Evolutionary conservation across 345 rosid genomes (phyloP).

Genomic region (Eucalyptus decipiens): DNA sequence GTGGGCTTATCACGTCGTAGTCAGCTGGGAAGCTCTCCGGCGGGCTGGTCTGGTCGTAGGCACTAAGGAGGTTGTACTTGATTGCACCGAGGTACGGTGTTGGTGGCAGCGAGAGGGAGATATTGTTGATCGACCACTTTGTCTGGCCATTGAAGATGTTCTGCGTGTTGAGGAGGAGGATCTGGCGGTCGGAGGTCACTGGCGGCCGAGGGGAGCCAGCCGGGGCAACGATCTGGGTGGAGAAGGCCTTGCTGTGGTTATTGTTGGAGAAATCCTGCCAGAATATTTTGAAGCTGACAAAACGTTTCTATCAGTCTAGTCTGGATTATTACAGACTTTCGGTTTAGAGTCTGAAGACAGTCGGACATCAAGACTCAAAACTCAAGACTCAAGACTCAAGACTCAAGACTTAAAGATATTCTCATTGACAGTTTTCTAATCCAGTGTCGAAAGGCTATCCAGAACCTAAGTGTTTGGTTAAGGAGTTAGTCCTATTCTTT

Average conservation of each 20-base stretch:
- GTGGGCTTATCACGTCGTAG: conserved; percentile 44
- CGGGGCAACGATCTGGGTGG: conserved; percentile 14
- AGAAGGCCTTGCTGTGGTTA: conserved; percentile 40
- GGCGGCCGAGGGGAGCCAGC: conserved; percentile 43
- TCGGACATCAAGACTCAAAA: too few species aligned
- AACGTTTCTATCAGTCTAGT: too few species aligned
- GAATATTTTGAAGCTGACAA: too few species aligned
- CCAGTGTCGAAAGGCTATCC: too few species aligned
- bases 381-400: too few species aligned
- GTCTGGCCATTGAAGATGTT: conserved; percentile 33
- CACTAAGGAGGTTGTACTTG: conserved; percentile 19
- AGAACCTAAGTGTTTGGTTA: too few species aligned
- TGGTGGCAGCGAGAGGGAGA: conserved; percentile 44
- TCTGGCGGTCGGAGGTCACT: conserved; percentile 2
- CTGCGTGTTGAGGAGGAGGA: conserved; percentile 72
- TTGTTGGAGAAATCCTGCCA: too few species aligned
- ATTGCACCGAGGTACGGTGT: conserved; percentile 70
- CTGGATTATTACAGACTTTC: too few species aligned
- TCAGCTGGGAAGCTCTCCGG: conserved; percentile 23
- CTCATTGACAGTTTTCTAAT: too few species aligned
- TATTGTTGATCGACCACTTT: conserved; percentile 72
- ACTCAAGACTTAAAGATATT: too few species aligned
- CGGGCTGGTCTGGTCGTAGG: conserved; percentile 21
- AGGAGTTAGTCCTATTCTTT: too few species aligned
- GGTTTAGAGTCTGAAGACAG: too few species aligned